Base-by-base conservation (phyloP, 352 stramenopile genomes). In the Phytophthora ramorum region DNA sequence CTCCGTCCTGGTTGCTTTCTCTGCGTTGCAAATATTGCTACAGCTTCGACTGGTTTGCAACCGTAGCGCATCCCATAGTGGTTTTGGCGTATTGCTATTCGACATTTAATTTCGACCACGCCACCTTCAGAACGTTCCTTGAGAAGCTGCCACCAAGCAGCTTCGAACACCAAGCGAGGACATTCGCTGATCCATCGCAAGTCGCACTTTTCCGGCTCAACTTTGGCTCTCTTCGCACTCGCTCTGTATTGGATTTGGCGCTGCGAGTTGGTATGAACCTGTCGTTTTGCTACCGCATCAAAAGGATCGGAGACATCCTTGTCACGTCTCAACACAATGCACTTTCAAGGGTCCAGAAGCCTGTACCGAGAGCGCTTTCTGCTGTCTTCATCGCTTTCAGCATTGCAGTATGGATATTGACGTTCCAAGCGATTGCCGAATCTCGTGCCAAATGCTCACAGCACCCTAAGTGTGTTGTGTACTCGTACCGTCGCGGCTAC, bases 141-240 rank as follows among this genome's bases (percentile, higher is more conserved):
- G 22, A 24, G 3, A 24, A 24, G 22, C 22, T 24, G 22, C 22
- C 57, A 5, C 14, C 47, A 5, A 54, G 59, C 7, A 63, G 34
- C 26, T 72, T 75, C 26, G 70, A 78, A 41, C 46, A 28, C 0
- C n/a, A 60, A 0, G 65, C 70, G 1, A 37, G 46, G 0, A 41
- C 66, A 1, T 32, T 59, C 3, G 57, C 61, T 0, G 52, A 71
- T 24, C 64, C 69, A 10, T 26, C 46, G 7, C n/a, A 67, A 14
- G 50, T 71, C 19, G 60, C 55, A 9, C 26, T 24, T 69, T 63
- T 78, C 24, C 55, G 51, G 9, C 12, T 61, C 7, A 65, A 48
- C 8, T 63, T 74, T 13, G 51, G 69, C 64, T 8, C 22, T 3
- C 52, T 78, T 16, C 64, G 65, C 1, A 69, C 74, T 37, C 16